Evolutionary conservation across 2,329 filamentous ascomycete genomes (phyloP).

Genomic region (Ophiostoma perfectum): DNA sequence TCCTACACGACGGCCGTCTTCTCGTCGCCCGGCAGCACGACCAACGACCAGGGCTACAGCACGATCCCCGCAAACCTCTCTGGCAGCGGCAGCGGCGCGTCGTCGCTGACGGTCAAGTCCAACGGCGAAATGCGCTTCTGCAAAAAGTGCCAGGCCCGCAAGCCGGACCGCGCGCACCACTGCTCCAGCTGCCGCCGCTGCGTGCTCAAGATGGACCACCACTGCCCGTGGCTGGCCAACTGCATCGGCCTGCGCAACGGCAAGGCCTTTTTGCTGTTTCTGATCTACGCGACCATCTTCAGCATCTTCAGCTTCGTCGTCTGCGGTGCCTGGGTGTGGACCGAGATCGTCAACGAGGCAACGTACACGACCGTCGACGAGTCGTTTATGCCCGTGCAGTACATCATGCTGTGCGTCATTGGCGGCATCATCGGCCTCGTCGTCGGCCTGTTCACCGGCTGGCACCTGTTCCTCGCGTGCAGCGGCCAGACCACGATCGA

Average conservation of each 20-base stretch:
- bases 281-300: conserved; percentile 83
- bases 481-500: conserved; percentile 91
- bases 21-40: conserved; percentile 74
- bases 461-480: conserved; percentile 80
- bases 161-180: conserved; percentile 94
- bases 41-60: conserved; percentile 64
- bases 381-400: conserved; percentile 79
- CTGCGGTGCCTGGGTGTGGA: conserved; percentile 75
- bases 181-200: conserved; percentile 92
- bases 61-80: conserved; percentile 59
- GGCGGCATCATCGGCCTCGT: conserved; percentile 89
- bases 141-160: conserved; percentile 93
- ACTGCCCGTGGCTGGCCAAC: conserved; percentile 95
- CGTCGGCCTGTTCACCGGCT: conserved; percentile 79
- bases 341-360: conserved; percentile 65
- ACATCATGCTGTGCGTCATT: conserved; percentile 79
- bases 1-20: conserved; percentile 92
- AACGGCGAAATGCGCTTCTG: conserved; percentile 84
- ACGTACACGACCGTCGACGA: conserved; percentile 61
- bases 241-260: conserved; percentile 93
- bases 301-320: conserved; percentile 76
- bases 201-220: conserved; percentile 99
- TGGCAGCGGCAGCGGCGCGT: conserved; percentile 34
- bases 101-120: conserved; percentile 81
- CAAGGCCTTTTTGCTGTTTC: conserved; percentile 89